Evolutionary conservation across 2,329 filamentous ascomycete species (phyloP), one percentile per base, ranked within the genome.

Genomic region (Berkeleyomyces basicola): DNA sequence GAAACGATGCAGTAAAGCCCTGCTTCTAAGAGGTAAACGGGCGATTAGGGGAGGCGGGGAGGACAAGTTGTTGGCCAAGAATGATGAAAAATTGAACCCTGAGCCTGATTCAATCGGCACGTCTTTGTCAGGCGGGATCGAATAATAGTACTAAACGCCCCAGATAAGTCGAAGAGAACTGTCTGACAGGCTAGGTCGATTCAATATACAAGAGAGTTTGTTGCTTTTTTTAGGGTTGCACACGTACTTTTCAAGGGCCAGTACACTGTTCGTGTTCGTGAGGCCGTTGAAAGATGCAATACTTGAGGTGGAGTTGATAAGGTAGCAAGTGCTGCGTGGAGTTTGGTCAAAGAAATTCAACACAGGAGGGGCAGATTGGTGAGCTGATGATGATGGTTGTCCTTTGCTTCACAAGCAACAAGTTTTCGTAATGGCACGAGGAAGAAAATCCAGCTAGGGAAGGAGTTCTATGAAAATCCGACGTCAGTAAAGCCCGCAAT

Each of bases 131-230:
- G 49, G 49, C 49, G 49, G 23, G 23, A 53, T 53, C 49, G 23
- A 31, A 53, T 53, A 33, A 37, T 53, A 53, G 23, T 36, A 53
- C 49, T 53, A 39, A 59, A 59, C 42, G 10, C 49, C 57, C 57
- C 57, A 40, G 31, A 16, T 14, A 47, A 51, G 59, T 31, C 14
- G 44, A 51, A n/a, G 44, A 31, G 59, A 44, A n/a, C 31, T 61
- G 59, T 61, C 59, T 61, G 59, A 61, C 59, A 61, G 46, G 39
- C 11, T 3, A 42, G 59, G 16, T 51, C 23, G n/a, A 59, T 44
- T 11, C 10, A 42, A 61, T n/a, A 61, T 61, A 40, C 14, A 36
- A 53, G 49, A 33, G 49, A 31, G 23, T 36, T 44, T 42, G 40
- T 6, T 36, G 43, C 31, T 11, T 59, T 44, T 36, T 44, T 31